Base-by-base conservation (phyloP, 1,284 basidiomycete genomes). In the Polyporus tsugae region DNA sequence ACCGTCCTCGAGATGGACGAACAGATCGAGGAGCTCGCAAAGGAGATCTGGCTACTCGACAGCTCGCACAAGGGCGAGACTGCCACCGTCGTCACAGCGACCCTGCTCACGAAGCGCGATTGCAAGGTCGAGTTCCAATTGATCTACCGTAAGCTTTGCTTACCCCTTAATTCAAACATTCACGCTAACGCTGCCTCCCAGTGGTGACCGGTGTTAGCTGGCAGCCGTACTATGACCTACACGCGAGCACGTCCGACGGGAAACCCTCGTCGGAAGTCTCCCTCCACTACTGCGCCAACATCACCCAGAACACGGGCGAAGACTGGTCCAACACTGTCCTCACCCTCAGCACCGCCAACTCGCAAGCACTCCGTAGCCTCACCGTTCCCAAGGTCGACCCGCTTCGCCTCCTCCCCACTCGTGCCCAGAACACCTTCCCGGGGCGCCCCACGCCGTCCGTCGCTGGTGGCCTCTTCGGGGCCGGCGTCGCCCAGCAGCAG, bases 201-300 rank as follows among this genome's bases (percentile, higher is more conserved):
- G 89, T 88, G 64, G 88, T 90, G 15, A 78, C 73, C 57, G 78
- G 84, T 49, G 86, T 84, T 0, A 75, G 75, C 19, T 90, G 89
- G 89, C 74, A 77, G n/a, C 85, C 88, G 0, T 81, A 81, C 4
- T 90, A 90, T 74, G 89, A 90, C 64, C 80, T 91, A 0, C 84
- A 88, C 64, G 87, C 87, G 0, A 83, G 81, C 0, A 86, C 84
- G 0, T 75, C 76, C 22, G 81, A 81, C n/a, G 83, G 84, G 0
- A 81, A 83, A 66, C 82, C 85, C 5, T 80, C 83, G 0, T 73
- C 81, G 6, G 77, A 81, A 0, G 83, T 89, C 25, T 72, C 82
- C 1, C 80, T 91, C 1, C 83, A 87, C 72, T 90, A 89, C 72
- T 84, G 86, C 29, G 88, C 89, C 0, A 80, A 80, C 46, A 82